These are phyloP conservation scores for Cenchrus americanus DNA, from an alignment of 176 grass and related monocot species.

Conservation along the genomic window DNA sequence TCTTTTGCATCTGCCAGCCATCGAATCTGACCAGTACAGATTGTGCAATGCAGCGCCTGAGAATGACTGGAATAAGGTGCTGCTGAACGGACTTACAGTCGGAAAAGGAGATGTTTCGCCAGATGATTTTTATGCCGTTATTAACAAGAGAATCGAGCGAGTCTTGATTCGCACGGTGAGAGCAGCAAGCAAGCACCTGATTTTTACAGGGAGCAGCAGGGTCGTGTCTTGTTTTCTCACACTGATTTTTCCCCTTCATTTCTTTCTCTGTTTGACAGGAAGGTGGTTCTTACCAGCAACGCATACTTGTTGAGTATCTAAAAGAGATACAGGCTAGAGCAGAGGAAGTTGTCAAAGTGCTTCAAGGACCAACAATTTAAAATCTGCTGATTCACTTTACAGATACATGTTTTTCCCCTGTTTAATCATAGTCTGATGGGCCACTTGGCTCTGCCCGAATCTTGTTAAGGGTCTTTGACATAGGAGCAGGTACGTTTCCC, in stretches of 20 bases:
- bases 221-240: not conserved
- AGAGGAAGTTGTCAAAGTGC: conserved; percentile 69
- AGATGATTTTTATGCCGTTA: conserved; percentile 75
- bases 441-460: not conserved
- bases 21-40: conserved; percentile 25
- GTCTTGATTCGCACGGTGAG: conserved; percentile 88
- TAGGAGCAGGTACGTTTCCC: not conserved
- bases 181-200: conserved; percentile 14
- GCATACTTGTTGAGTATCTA: conserved; percentile 82
- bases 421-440: not conserved
- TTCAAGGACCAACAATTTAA: conserved; percentile 65
- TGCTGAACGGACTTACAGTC: conserved; percentile 80
- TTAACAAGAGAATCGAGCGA: conserved; percentile 90
- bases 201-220: conserved; percentile 15
- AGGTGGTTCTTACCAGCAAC: conserved; percentile 91
- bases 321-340: conserved; percentile 89
- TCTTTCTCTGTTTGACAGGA: conserved; percentile 55
- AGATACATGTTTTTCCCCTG: not conserved
- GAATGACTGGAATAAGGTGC: conserved; percentile 74
- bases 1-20: not conserved
- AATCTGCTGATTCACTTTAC: not conserved
- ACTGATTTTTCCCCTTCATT: not conserved
- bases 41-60: conserved; percentile 61
- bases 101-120: conserved; percentile 80
- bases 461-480: not conserved